These are phyloP conservation scores for Boletellus emodensis DNA, from an alignment of 768 basidiomycete genomes.

Conservation along the genomic window DNA sequence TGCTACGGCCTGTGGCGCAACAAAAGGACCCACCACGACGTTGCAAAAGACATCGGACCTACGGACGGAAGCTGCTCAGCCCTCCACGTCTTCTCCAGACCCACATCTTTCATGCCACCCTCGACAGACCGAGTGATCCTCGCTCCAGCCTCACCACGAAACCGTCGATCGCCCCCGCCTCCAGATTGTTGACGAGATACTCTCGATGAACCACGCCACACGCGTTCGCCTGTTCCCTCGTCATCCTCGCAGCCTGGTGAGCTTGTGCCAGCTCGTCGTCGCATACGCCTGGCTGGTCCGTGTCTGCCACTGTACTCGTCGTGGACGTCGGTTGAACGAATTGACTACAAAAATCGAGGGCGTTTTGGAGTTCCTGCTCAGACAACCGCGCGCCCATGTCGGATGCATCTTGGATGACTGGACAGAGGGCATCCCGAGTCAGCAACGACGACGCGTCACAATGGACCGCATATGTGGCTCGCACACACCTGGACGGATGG, in stretches of 20 bases:
- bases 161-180: constrained; percentile 59
- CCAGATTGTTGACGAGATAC: constrained; percentile 64
- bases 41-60: too few species aligned
- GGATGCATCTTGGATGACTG: constrained; percentile 80
- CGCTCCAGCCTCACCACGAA: constrained; percentile 52
- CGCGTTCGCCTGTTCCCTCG: constrained; percentile 66
- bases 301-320: too few species aligned
- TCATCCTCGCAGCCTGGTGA: constrained; percentile 38
- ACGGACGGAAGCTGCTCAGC: too few species aligned
- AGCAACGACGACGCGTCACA: neutral
- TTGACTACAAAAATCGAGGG: constrained; percentile 73
- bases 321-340: constrained; percentile 62
- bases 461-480: too few species aligned
- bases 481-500: constrained; percentile 38
- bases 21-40: too few species aligned
- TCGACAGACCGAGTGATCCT: constrained; percentile 52
- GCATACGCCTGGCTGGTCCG: neutral
- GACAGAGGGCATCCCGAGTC: neutral
- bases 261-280: constrained; percentile 8
- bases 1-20: too few species aligned
- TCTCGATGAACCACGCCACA: constrained; percentile 66
- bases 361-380: constrained; percentile 68
- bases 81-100: too few species aligned
- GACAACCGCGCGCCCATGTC: constrained; percentile 72
- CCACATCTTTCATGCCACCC: neutral